Evolutionary conservation across 164 flowering plant species (phyloP).

Genomic region (Platanus orientalis): DNA sequence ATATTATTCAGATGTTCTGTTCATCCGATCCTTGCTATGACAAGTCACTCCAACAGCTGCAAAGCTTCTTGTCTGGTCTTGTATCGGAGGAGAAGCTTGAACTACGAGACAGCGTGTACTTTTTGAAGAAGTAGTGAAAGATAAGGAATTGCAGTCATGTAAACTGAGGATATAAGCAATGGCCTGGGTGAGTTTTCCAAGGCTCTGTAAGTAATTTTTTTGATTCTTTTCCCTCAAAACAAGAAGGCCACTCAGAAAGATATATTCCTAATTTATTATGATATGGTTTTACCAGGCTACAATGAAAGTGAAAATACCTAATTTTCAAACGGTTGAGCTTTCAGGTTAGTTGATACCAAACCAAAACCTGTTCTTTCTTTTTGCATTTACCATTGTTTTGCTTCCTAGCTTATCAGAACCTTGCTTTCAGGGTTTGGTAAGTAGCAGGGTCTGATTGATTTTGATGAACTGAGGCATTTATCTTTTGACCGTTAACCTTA

Average conservation of each 20-base stretch:
- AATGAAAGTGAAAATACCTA: neutral
- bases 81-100: slow-evolving; percentile 92
- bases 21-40: slow-evolving; percentile 83
- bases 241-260: neutral
- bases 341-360: neutral
- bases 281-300: neutral
- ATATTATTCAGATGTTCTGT: slow-evolving; percentile 80
- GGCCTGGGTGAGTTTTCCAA: neutral
- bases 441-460: too few relatives aligned
- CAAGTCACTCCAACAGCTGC: slow-evolving; percentile 92
- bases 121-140: slow-evolving; percentile 50
- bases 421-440: too few relatives aligned
- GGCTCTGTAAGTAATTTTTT: neutral
- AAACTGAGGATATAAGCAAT: neutral
- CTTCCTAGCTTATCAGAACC: too few relatives aligned
- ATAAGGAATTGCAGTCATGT: neutral
- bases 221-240: neutral
- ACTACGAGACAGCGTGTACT: slow-evolving; percentile 71
- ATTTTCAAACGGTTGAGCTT: neutral
- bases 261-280: neutral
- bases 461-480: too few relatives aligned
- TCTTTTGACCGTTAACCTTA: too few relatives aligned
- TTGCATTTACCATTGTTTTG: too few relatives aligned
- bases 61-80: slow-evolving; percentile 84
- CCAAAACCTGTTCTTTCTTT: too few relatives aligned